Conservation (phyloP, 2,329 filamentous ascomycete genomes). For the Eutypa lata region DNA sequence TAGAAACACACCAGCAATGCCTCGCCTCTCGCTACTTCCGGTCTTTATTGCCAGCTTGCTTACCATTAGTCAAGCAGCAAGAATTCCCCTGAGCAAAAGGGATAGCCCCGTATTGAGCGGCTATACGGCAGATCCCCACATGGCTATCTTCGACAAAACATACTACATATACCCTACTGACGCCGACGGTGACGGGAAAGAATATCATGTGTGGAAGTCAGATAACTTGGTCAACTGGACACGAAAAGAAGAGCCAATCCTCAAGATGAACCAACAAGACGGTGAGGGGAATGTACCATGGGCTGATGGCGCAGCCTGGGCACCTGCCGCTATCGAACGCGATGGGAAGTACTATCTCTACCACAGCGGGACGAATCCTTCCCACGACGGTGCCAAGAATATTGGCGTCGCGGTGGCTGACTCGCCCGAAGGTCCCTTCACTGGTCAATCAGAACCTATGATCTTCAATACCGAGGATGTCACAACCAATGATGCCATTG, state of each 20-base stretch:
- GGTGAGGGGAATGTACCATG: slow-evolving; percentile 51
- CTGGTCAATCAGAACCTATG: slow-evolving; percentile 49
- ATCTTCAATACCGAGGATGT: slow-evolving; percentile 45
- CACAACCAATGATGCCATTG: slow-evolving; percentile 45
- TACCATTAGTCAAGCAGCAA: too few species aligned
- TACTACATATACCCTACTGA: slow-evolving; percentile 46
- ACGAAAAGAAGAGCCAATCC: slow-evolving; percentile 34
- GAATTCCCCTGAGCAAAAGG: too few species aligned
- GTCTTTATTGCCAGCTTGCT: too few species aligned
- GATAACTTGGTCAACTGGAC: slow-evolving; percentile 38
- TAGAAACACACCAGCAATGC: too few species aligned
- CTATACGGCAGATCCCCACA: slow-evolving; percentile 44
- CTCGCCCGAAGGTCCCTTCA: slow-evolving; percentile 57
- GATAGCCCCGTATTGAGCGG: slow-evolving; percentile 33
- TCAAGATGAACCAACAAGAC: slow-evolving; percentile 37
- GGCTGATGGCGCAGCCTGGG: slow-evolving; percentile 64
- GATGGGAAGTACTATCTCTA: slow-evolving; percentile 63
- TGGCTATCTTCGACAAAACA: slow-evolving; percentile 35
- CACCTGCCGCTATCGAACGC: slow-evolving; percentile 56
- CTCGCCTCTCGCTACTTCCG: too few species aligned
- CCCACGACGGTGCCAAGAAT: slow-evolving; percentile 45
- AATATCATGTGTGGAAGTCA: slow-evolving; percentile 44
- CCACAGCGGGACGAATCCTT: slow-evolving; percentile 44
- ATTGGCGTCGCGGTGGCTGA: slow-evolving; percentile 58
- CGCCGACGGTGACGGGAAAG: slow-evolving; percentile 38